Base-by-base conservation (phyloP, 495 filamentous ascomycete genomes). In the Trichoderma asperelloides region DNA sequence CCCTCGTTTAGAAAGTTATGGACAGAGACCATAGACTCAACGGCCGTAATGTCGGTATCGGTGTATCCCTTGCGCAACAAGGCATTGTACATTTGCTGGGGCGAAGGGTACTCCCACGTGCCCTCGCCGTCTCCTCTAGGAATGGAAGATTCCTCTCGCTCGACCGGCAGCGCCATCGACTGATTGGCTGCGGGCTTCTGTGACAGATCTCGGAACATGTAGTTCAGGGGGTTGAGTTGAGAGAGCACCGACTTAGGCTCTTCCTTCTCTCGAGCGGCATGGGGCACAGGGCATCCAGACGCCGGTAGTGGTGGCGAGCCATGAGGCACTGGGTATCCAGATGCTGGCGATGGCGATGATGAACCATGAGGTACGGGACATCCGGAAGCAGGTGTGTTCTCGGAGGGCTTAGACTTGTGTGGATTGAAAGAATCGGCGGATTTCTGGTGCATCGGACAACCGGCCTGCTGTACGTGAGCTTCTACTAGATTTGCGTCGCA, bases 31-130 rank as follows among this genome's bases (percentile, higher is more conserved):
- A 98, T 98, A 65, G 87, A 86, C 78, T 97, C 92, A n/a, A 98
- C 93, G 0, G 91, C 92, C 65, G 93, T 93, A 67, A 90, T 86
- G 60, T 95, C 92, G 0, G 94, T 97, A 73, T 97, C 93, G 0
- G 91, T 93, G 77, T 96, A 92, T 23, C 95, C 95, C 77, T 99
- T 98, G 64, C 96, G 88, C 65, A 96, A 78, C 81, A 98, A 88
- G 0, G 96, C 95, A 73, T 98, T 99, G 80, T 97, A 98, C 95
- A 98, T 98, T 76, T 98, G 95, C 78, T 98, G 96, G 12, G 96
- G 94, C 0, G 92, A 97, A 0, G 95, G 96, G 74, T 98, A 98
- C 76, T 97, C 96, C 95, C 95, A 98, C 72, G 92, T 95, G 15
- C 87, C 87, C 21, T 85, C 79, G 47, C 82, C 84, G 71, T 88